These are phyloP conservation scores for Metrosideros polymorpha DNA, from an alignment of 441 rosid genomes.

Conservation along the genomic window DNA sequence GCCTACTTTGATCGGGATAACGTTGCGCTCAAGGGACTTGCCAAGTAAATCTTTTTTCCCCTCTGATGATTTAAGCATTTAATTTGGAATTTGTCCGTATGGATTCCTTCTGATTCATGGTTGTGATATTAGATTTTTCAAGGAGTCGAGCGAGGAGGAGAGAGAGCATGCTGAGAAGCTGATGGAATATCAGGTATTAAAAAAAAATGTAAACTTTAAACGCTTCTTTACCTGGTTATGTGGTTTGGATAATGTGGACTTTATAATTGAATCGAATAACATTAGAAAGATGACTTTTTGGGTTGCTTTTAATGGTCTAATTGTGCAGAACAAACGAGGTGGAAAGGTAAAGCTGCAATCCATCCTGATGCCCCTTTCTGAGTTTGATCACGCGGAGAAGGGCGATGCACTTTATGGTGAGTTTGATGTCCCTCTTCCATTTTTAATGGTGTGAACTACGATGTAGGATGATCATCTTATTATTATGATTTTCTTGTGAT, in stretches of 20 bases:
- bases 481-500: not conserved
- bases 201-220: not conserved
- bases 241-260: not conserved
- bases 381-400: slow-evolving; percentile 81
- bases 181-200: slow-evolving; percentile 81
- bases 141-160: slow-evolving; percentile 93
- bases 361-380: slow-evolving; percentile 56
- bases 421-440: not conserved
- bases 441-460: not conserved
- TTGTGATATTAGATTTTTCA: slow-evolving; percentile 52
- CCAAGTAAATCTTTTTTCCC: slow-evolving; percentile 44
- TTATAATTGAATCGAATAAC: not conserved
- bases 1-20: slow-evolving; percentile 96
- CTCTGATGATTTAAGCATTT: not conserved
- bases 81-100: not conserved
- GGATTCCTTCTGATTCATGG: not conserved
- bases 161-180: slow-evolving; percentile 87
- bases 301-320: not conserved
- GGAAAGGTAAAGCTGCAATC: slow-evolving; percentile 79
- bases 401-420: slow-evolving; percentile 95
- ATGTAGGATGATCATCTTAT: not conserved
- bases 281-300: not conserved
- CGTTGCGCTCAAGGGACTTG: slow-evolving; percentile 74
- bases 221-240: not conserved
- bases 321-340: slow-evolving; percentile 63